Base-by-base conservation (phyloP, 2,329 filamentous ascomycete genomes). In the Xylariaceae sp. region DNA sequence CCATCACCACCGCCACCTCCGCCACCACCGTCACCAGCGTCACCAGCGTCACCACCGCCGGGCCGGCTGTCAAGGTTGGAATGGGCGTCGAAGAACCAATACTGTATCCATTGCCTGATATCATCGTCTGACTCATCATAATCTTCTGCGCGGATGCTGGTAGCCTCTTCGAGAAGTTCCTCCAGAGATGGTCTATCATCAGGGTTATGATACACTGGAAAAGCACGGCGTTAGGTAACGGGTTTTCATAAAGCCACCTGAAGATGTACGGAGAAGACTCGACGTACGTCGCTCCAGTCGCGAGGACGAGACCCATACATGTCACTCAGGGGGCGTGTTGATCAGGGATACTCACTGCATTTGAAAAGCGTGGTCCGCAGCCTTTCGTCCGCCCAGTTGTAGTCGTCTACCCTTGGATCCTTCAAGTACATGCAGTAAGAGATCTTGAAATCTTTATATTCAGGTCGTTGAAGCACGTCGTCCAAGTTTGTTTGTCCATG, bases 351-450 rank as follows among this genome's bases (percentile, higher is more conserved):
- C 62, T 61, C 5, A 64, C 62, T 61, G 61, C 68, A 67, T 30
- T 59, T 30, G 15, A 64, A 67, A 37, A 70, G 56, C 1, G 57
- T 62, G 8, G n/a, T 6, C 23, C 68, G 59, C 2, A 70, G 59
- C 0, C 56, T 57, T 34, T 39, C 1, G 48, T 69, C 64, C 35
- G 67, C 57, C 49, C 61, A 61, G 7, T 64, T 30, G 52, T 55
- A 66, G 9, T 48, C 34, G 7, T 47, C 13, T 2, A 23, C 13
- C 7, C 10, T 39, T 23, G 58, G 57, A 17, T 66, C 61, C 50
- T 58, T 52, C 2, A 70, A 51, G 10, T 61, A 51, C 9, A 64
- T 30, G 30, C 68, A 69, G 47, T 69, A 70, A 0, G 67, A 69
- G 52, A 70, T 56, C 15, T 44, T 34, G 47, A 58, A 51, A 2